These are phyloP conservation scores for Trichocladium antarcticum DNA, from an alignment of 495 filamentous ascomycete species.

Conservation along the genomic window DNA sequence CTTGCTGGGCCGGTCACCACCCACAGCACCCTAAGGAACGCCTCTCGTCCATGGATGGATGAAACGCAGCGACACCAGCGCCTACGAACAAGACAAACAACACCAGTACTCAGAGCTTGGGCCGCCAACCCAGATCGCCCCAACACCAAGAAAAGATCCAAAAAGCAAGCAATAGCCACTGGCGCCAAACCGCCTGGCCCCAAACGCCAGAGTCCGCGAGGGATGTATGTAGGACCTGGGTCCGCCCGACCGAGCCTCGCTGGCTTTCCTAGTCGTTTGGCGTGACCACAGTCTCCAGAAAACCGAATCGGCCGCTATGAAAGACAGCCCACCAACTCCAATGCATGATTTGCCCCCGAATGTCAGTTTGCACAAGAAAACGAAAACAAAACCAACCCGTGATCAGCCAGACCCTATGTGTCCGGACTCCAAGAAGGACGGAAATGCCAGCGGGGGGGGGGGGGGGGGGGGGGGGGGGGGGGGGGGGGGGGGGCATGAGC, in stretches of 20 bases:
- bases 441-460: conserved; percentile 1
- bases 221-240: neutral
- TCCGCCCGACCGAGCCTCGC: neutral
- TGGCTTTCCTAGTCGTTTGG: neutral
- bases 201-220: neutral
- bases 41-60: no score
- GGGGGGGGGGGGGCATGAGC: conserved; percentile 1
- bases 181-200: neutral
- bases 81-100: neutral
- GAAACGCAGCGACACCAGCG: neutral
- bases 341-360: conserved; percentile 6
- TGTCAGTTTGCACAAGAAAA: conserved; percentile 2
- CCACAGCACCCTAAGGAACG: no score
- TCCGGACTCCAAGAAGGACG: no score
- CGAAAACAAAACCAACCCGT: neutral
- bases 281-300: neutral
- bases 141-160: conserved; percentile 3
- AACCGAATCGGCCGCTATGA: neutral
- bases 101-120: neutral
- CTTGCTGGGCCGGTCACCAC: no score
- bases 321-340: conserved; percentile 7
- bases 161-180: neutral
- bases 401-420: neutral
- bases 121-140: neutral
- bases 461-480: no score